A percentile compares a stretch with the other conserved stretches of the same genome.
These are phyloP conservation scores for Talaromyces ruber DNA, from an alignment of 495 filamentous ascomycete genomes.

Conservation along the genomic window DNA sequence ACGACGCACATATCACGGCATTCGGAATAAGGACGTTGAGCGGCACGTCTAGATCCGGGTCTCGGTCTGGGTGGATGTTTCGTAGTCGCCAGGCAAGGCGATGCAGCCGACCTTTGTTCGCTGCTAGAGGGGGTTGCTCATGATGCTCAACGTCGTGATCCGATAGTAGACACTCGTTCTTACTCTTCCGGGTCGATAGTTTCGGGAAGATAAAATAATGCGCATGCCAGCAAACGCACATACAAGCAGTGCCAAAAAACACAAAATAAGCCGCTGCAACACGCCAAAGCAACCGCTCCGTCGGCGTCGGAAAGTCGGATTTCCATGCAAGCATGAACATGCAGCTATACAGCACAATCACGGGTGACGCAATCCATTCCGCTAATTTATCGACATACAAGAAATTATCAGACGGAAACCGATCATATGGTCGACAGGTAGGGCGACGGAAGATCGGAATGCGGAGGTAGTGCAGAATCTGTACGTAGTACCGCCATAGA, in stretches of 20 bases:
- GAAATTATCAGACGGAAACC: conserved; percentile 12
- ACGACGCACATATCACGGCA: conserved; percentile 11
- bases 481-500: conserved; percentile 14
- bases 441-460: conserved; percentile 11
- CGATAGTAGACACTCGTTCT: background rate
- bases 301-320: conserved; percentile 13
- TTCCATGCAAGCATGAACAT: conserved; percentile 24
- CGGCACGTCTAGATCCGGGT: conserved; percentile 10
- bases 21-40: conserved; percentile 10
- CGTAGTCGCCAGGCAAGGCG: conserved; percentile 8
- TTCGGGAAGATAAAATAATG: background rate
- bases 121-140: background rate
- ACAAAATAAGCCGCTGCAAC: conserved; percentile 10
- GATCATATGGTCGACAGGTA: conserved; percentile 10
- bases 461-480: conserved; percentile 12
- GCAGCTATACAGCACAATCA: conserved; percentile 11
- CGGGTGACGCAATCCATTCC: conserved; percentile 9
- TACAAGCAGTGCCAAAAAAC: conserved; percentile 7
- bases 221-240: conserved; percentile 5
- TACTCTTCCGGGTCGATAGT: background rate
- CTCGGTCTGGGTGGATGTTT: conserved; percentile 12
- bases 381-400: conserved; percentile 3
- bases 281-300: conserved; percentile 22
- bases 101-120: background rate
- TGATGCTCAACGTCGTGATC: background rate